Percentiles rank a stretch among this genome's conserved stretches.
phyloP scores from a whole-genome alignment of 768 basidiomycete species.

The Auriscalpium orientale region DNA sequence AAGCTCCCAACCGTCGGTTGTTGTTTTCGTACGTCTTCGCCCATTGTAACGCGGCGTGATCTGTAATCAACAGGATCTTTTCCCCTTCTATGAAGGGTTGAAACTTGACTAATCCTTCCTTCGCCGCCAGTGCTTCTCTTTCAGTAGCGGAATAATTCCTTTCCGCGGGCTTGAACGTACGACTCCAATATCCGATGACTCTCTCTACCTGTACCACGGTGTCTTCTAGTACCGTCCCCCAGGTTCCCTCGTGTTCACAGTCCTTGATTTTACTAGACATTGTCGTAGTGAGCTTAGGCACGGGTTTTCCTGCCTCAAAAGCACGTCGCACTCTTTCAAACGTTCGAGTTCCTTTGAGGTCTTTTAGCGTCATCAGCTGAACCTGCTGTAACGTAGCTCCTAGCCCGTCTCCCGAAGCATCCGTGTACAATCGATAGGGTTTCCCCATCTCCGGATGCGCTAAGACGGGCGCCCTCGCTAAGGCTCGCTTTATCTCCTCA shows the following conservation, averaged over 20 bases:
- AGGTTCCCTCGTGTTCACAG: background rate
- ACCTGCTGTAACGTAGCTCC: constrained; percentile 18
- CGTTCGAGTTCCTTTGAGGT: constrained; percentile 16
- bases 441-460: constrained; percentile 12
- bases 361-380: constrained; percentile 13
- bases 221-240: constrained; percentile 10
- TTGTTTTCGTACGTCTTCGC: constrained; percentile 18
- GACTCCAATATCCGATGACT: constrained; percentile 16
- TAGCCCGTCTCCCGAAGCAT: constrained; percentile 20
- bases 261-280: background rate
- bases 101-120: constrained; percentile 31
- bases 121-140: constrained; percentile 30
- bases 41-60: constrained; percentile 22
- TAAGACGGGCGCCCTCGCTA: constrained; percentile 15
- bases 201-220: constrained; percentile 15
- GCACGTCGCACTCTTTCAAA: constrained; percentile 13
- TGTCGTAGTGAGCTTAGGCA: background rate
- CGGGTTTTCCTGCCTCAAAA: background rate
- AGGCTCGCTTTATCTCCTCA: constrained; percentile 15
- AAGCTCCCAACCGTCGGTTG: constrained; percentile 21
- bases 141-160: constrained; percentile 31
- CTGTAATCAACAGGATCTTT: constrained; percentile 18
- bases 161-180: constrained; percentile 10
- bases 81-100: constrained; percentile 31
- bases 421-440: constrained; percentile 19